Evolutionary conservation across 1,284 basidiomycete species (phyloP).

Genomic region (Microbotryomycetes sp.): DNA sequence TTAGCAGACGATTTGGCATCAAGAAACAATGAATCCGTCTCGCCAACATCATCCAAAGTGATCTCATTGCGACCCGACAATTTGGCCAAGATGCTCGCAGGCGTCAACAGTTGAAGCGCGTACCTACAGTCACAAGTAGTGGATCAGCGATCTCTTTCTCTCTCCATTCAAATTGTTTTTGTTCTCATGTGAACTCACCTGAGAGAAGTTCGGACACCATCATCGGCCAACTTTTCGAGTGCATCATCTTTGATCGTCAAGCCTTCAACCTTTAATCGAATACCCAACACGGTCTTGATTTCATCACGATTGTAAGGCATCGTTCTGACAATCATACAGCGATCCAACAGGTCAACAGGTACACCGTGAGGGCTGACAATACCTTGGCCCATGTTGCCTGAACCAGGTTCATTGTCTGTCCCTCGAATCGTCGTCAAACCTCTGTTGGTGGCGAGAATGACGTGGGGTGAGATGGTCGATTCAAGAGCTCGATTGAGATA

Average conservation of each 20-base stretch:
- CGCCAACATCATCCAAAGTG: slow-evolving; percentile 74
- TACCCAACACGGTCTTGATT: slow-evolving; percentile 76
- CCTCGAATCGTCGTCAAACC: slow-evolving; percentile 87
- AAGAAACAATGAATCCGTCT: slow-evolving; percentile 79
- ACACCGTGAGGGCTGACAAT: slow-evolving; percentile 89
- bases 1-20: slow-evolving; percentile 61
- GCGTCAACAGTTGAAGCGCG: slow-evolving; percentile 83
- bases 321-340: slow-evolving; percentile 96
- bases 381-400: slow-evolving; percentile 51
- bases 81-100: slow-evolving; percentile 79
- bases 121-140: slow-evolving; percentile 56
- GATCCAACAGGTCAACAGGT: slow-evolving; percentile 86
- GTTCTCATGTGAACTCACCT: slow-evolving; percentile 50
- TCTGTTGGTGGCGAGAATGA: slow-evolving; percentile 92
- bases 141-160: background rate
- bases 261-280: slow-evolving; percentile 80
- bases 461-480: slow-evolving; percentile 92
- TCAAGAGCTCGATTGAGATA: slow-evolving; percentile 95
- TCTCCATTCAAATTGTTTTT: background rate
- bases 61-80: slow-evolving; percentile 74
- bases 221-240: slow-evolving; percentile 69
- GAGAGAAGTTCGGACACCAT: slow-evolving; percentile 77
- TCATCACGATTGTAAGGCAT: slow-evolving; percentile 76
- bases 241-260: slow-evolving; percentile 70
- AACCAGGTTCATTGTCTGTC: slow-evolving; percentile 53